Evolutionary conservation across 495 filamentous ascomycete genomes (phyloP), one percentile per base, ranked within the genome.

Genomic region (Sordaria brevicollis): DNA sequence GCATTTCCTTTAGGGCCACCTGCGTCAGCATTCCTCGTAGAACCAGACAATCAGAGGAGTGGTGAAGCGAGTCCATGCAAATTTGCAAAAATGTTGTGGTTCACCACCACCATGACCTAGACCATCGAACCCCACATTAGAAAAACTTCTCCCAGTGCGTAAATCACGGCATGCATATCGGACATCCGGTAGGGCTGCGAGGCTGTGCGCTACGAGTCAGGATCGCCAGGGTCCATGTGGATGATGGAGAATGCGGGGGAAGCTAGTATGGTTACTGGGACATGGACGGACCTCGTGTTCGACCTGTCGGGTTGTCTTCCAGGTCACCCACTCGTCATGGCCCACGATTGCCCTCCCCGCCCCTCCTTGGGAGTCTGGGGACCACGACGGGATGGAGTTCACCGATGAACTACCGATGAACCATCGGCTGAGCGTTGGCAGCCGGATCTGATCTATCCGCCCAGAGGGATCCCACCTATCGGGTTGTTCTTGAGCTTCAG

Each of bases 241-340:
- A 57, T 29, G 49, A 57, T 57, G 65, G 31, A 67, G 35, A 67
- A 67, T 67, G 66, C 66, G 66, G 66, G 66, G 66, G 38, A 41
- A 67, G 49, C 49, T 57, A 57, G 25, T 54, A 54, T 57, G 49
- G 25, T 57, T 57, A 5, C 49, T 57, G 25, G 13, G 49, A 57
- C 25, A 15, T 57, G 25, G 5, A 57, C 49, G 49, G 49, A 57
- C 49, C 49, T 57, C 25, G 11, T 31, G 49, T 31, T 31, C 41
- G 9, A 49, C 41, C 41, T 49, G 41, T 49, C 25, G 21, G 49
- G 49, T 31, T 57, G 49, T 57, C 49, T 15, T 21, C 49, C 43
- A 29, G 21, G 49, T 57, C 49, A 57, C 25, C 49, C 49, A 31
- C 11, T 31, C 25, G 49, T 57, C 13, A 31, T 57, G 49, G 49